Evolutionary conservation across 2,329 filamentous ascomycete species (phyloP).

Genomic region (Macrophomina phaseolina): DNA sequence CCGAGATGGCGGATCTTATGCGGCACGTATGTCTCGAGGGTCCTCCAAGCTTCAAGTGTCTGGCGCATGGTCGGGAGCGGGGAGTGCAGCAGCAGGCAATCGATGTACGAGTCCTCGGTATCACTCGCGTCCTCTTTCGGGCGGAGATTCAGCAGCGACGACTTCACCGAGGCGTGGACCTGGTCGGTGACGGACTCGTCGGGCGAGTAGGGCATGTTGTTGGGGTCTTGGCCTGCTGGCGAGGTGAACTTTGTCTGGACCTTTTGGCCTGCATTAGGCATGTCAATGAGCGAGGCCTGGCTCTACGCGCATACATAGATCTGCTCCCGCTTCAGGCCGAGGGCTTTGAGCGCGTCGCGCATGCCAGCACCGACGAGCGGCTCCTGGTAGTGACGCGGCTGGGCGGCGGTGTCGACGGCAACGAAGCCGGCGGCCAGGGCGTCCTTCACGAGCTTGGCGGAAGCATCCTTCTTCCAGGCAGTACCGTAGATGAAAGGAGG

Average conservation of each 20-base stretch:
- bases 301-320: slow-evolving; percentile 62
- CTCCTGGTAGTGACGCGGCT: slow-evolving; percentile 80
- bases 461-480: slow-evolving; percentile 80
- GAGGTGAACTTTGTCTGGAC: slow-evolving; percentile 86
- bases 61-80: slow-evolving; percentile 57
- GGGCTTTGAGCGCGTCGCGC: slow-evolving; percentile 63
- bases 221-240: slow-evolving; percentile 63
- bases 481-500: slow-evolving; percentile 74
- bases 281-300: neutral
- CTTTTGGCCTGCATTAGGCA: slow-evolving; percentile 43
- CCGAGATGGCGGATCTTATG: slow-evolving; percentile 69
- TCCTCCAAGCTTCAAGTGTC: slow-evolving; percentile 69
- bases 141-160: slow-evolving; percentile 69
- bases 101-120: slow-evolving; percentile 56
- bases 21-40: slow-evolving; percentile 69
- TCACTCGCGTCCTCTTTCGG: slow-evolving; percentile 39
- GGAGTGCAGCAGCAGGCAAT: slow-evolving; percentile 65
- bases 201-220: slow-evolving; percentile 68
- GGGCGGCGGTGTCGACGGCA: slow-evolving; percentile 77
- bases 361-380: slow-evolving; percentile 71
- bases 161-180: slow-evolving; percentile 69
- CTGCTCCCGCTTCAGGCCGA: slow-evolving; percentile 63
- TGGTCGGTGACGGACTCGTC: slow-evolving; percentile 65
- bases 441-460: slow-evolving; percentile 69
- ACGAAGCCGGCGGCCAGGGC: slow-evolving; percentile 74